Percentiles rank a stretch among this genome's conserved stretches.
Evolutionary conservation across 345 rosid species (phyloP).

Genomic region (Rubroshorea leprosula): DNA sequence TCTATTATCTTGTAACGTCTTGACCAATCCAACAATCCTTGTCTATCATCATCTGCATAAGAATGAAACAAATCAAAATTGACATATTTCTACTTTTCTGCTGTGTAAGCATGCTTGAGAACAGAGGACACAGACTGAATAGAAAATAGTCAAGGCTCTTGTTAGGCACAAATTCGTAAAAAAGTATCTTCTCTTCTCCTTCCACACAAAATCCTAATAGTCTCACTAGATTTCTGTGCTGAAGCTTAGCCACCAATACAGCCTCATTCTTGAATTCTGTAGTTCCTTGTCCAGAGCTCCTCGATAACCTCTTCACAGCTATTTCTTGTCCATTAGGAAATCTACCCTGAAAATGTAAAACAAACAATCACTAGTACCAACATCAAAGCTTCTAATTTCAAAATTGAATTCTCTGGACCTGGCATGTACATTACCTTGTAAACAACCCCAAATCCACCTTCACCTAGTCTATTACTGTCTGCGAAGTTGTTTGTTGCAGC

Average conservation of each 20-base stretch:
- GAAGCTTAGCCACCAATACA: slow-evolving; percentile 28
- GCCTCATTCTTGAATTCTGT: slow-evolving; percentile 36
- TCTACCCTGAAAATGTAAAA: slow-evolving; percentile 10
- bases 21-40: slow-evolving; percentile 40
- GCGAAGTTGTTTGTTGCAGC: slow-evolving; percentile 21
- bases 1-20: slow-evolving; percentile 34
- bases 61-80: background rate
- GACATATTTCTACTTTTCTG: no score
- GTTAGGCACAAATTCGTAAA: slow-evolving; percentile 27
- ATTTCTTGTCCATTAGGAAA: slow-evolving; percentile 23
- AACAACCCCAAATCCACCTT: slow-evolving; percentile 39
- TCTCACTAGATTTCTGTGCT: slow-evolving; percentile 33
- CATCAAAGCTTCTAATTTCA: no score
- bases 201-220: slow-evolving; percentile 29
- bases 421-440: slow-evolving; percentile 17
- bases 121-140: slow-evolving; percentile 5
- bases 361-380: background rate
- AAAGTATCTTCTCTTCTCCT: slow-evolving; percentile 31
- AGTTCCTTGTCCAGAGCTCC: slow-evolving; percentile 22
- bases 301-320: slow-evolving; percentile 27
- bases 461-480: slow-evolving; percentile 24
- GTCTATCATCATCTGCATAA: slow-evolving; percentile 29
- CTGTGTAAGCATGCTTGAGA: no score
- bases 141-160: slow-evolving; percentile 30
- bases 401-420: background rate